phyloP scores from a whole-genome alignment of 495 filamentous ascomycete species.

The Trichoderma reesei region DNA sequence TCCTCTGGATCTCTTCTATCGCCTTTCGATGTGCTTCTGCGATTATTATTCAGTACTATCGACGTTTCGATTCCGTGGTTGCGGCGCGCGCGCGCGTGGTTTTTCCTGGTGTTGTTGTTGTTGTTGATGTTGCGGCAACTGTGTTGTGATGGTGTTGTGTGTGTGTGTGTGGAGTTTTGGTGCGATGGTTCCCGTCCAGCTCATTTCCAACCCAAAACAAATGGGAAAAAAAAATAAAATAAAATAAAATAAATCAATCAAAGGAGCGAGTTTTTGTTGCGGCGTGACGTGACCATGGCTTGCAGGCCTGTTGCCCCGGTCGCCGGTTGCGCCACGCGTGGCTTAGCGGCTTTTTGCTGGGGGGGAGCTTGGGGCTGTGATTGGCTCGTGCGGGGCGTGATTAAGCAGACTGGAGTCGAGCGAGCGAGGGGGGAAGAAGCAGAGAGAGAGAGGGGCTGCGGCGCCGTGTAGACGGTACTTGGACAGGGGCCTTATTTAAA shows the following conservation, averaged over 20 bases:
- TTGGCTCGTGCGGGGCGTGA: neutral
- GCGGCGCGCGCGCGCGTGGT: neutral
- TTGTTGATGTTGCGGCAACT: neutral
- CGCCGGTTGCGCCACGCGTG: neutral
- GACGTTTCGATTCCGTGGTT: neutral
- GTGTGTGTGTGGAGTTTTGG: neutral
- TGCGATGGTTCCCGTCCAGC: neutral
- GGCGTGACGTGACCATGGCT: constrained; percentile 5
- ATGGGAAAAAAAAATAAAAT: neutral
- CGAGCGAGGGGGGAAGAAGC: neutral
- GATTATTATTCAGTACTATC: neutral
- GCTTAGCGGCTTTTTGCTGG: neutral
- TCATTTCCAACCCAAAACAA: constrained; percentile 6
- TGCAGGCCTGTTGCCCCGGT: constrained; percentile 6
- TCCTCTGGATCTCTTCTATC: neutral
- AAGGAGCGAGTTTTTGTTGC: neutral
- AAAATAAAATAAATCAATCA: neutral
- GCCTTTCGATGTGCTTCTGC: neutral
- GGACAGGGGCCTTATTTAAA: neutral
- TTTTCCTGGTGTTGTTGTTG: neutral
- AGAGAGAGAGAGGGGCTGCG: neutral
- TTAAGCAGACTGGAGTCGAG: neutral
- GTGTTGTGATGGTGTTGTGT: neutral
- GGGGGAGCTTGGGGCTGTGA: neutral
- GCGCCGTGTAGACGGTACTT: neutral